These are phyloP conservation scores for Boeremia exigua DNA, from an alignment of 2,329 filamentous ascomycete species.

Conservation along the genomic window DNA sequence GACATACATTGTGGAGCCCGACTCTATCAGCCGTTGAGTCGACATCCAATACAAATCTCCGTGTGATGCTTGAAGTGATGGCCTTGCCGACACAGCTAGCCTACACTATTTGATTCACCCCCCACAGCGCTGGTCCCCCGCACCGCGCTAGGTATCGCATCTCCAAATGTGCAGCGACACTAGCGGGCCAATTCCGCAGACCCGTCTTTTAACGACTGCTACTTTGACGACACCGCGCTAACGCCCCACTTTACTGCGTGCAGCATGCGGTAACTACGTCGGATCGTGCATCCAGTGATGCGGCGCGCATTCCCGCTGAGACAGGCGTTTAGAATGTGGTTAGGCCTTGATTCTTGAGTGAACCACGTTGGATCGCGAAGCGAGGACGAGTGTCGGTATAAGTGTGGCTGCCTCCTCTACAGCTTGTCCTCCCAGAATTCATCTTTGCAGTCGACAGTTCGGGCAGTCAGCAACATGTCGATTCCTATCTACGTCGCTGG, in stretches of 20 bases:
- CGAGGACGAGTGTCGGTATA: constrained; percentile 11
- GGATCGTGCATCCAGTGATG: constrained; percentile 13
- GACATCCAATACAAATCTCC: constrained; percentile 1
- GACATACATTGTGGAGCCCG: neutral
- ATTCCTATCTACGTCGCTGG: constrained; percentile 52
- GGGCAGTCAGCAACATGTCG: constrained; percentile 36
- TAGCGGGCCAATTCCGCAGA: constrained; percentile 18
- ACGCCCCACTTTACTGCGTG: constrained; percentile 8
- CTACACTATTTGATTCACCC: neutral
- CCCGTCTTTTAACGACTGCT: neutral
- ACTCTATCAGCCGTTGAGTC: neutral
- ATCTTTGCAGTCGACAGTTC: neutral
- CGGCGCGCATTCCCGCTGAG: constrained; percentile 7
- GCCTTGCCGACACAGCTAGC: neutral
- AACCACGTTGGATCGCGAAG: constrained; percentile 1
- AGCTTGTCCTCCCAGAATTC: neutral
- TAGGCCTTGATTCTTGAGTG: constrained; percentile 3
- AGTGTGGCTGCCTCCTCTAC: constrained; percentile 8
- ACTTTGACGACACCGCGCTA: constrained; percentile 5
- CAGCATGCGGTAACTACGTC: constrained; percentile 8
- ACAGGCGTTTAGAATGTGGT: constrained; percentile 7
- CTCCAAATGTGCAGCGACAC: constrained; percentile 2
- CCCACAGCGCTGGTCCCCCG: constrained; percentile 17
- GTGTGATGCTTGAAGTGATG: neutral
- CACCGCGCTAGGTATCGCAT: constrained; percentile 7